Evolutionary conservation across 768 basidiomycete genomes (phyloP).

Genomic region (Hortiboletus campestris): DNA sequence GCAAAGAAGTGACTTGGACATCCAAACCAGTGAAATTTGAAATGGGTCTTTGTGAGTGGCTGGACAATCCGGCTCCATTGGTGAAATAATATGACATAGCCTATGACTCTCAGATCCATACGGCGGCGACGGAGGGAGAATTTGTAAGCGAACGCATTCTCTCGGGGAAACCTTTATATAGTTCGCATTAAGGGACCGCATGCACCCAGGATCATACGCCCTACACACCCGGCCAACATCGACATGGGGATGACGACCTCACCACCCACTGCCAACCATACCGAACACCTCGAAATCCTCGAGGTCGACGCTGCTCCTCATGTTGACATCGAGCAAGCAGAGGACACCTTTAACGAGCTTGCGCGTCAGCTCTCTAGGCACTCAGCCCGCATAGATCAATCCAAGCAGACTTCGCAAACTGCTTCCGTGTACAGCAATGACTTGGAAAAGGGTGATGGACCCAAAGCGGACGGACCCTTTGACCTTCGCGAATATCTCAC

Average conservation of each 20-base stretch:
- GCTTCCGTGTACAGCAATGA: slow-evolving; percentile 32
- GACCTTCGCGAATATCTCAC: slow-evolving; percentile 68
- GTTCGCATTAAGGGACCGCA: not conserved
- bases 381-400: slow-evolving; percentile 5
- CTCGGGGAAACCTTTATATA: slow-evolving; percentile 13
- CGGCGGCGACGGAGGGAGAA: not conserved
- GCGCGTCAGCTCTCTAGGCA: slow-evolving; percentile 36
- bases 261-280: not conserved
- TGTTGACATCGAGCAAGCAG: slow-evolving; percentile 51
- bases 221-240: slow-evolving; percentile 6
- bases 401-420: slow-evolving; percentile 22
- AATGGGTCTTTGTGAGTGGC: not conserved
- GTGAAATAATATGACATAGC: not conserved
- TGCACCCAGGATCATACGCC: not conserved
- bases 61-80: not conserved
- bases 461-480: slow-evolving; percentile 38
- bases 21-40: not conserved
- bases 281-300: slow-evolving; percentile 19
- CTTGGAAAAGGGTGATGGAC: slow-evolving; percentile 41
- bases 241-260: not conserved
- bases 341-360: slow-evolving; percentile 55
- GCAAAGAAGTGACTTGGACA: not conserved
- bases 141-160: slow-evolving; percentile 16
- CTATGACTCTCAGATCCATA: not conserved
- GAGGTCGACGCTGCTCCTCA: slow-evolving; percentile 30